Percentiles rank a stretch among this genome's conserved stretches.
These are phyloP conservation scores for Thymus quinquecostatus DNA, from an alignment of 257 asterid genomes.

Conservation along the genomic window DNA sequence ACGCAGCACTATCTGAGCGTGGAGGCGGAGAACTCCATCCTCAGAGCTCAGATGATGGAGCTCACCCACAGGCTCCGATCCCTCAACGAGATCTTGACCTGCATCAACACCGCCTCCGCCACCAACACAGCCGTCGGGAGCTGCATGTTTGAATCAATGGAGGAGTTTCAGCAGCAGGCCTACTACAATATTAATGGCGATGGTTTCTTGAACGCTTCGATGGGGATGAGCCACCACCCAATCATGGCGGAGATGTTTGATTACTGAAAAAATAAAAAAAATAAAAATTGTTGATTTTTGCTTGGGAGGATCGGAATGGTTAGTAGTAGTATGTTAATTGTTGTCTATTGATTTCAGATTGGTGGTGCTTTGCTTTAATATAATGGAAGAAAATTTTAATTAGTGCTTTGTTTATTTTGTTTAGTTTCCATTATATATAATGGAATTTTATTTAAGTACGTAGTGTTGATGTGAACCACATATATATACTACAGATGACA, in stretches of 20 bases:
- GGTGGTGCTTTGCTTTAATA: no score
- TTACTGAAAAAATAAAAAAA: conserved; percentile 33
- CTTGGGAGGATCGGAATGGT: not conserved
- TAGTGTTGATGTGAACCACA: no score
- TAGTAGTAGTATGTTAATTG: no score
- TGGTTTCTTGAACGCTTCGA: conserved; percentile 43
- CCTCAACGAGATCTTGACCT: conserved; percentile 58
- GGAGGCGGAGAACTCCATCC: conserved; percentile 76
- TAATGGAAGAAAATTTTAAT: no score
- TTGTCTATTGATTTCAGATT: no score
- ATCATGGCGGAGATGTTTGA: conserved; percentile 74
- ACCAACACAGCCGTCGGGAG: conserved; percentile 27
- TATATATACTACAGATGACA: no score
- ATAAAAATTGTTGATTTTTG: not conserved
- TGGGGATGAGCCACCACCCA: conserved; percentile 58
- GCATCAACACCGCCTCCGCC: conserved; percentile 40
- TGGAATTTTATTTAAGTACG: no score
- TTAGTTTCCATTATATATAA: no score
- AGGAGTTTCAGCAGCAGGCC: conserved; percentile 40
- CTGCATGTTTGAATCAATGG: conserved; percentile 37
- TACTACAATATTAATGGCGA: conserved; percentile 35
- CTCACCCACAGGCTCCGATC: conserved; percentile 71
- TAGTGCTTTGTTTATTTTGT: no score
- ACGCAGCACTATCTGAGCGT: conserved; percentile 50
- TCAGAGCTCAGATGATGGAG: conserved; percentile 83